Percentiles rank a stretch among this genome's conserved stretches.
phyloP scores from a whole-genome alignment of 768 basidiomycete genomes.

The Termitomyces sp. region DNA sequence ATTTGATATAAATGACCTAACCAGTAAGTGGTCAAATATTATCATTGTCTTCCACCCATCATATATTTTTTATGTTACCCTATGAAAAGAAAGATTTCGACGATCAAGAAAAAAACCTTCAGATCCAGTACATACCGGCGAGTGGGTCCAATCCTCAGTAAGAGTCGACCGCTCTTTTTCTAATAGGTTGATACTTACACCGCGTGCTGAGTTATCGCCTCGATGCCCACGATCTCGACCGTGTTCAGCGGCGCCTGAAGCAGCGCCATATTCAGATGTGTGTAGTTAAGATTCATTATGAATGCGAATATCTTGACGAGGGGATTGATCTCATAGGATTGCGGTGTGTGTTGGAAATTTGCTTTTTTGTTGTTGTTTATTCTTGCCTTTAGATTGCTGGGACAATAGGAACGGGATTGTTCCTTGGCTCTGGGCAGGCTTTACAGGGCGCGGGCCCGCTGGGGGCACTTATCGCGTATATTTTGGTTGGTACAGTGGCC shows the following conservation, averaged over 20 bases:
- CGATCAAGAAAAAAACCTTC: neutral
- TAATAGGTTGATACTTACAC: neutral
- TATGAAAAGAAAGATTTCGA: neutral
- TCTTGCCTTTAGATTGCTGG: conserved; percentile 49
- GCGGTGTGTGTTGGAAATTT: conserved; percentile 38
- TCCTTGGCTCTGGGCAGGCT: conserved; percentile 64
- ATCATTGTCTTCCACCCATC: too few species aligned
- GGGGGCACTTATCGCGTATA: conserved; percentile 62
- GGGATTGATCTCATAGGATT: conserved; percentile 37
- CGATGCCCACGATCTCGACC: conserved; percentile 59
- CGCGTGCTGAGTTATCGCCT: conserved; percentile 33
- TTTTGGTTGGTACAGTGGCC: conserved; percentile 57
- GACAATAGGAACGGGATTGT: conserved; percentile 70
- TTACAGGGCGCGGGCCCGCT: conserved; percentile 57
- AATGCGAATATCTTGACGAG: neutral
- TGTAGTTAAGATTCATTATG: conserved; percentile 14
- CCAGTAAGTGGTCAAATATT: too few species aligned
- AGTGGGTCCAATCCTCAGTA: neutral
- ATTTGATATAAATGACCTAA: too few species aligned
- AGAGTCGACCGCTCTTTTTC: neutral
- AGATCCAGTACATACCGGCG: neutral
- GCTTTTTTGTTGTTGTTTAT: neutral
- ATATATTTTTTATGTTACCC: neutral
- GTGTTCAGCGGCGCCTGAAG: conserved; percentile 66
- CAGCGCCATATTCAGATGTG: conserved; percentile 80